These are phyloP conservation scores for Coleophoma cylindrospora DNA, from an alignment of 2,329 filamentous ascomycete species.

Conservation along the genomic window DNA sequence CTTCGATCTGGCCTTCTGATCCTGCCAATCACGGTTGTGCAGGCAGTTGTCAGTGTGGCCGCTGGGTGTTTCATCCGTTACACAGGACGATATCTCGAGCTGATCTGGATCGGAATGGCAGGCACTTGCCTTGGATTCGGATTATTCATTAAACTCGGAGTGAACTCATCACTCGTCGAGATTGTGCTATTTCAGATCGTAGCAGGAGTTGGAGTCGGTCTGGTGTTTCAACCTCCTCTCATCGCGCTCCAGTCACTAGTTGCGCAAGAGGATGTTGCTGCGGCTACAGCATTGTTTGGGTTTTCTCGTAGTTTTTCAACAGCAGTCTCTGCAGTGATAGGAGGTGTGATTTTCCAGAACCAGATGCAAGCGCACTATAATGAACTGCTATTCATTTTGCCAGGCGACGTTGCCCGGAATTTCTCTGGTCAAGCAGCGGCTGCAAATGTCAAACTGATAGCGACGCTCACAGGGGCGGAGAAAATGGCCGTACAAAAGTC, in stretches of 20 bases:
- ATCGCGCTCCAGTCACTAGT: conserved; percentile 61
- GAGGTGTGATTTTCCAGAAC: conserved; percentile 71
- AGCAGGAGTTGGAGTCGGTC: conserved; percentile 55
- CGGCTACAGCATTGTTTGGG: conserved; percentile 58
- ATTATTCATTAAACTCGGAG: conserved; percentile 37
- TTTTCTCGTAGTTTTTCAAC: conserved; percentile 64
- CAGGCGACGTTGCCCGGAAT: neutral
- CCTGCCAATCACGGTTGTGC: conserved; percentile 43
- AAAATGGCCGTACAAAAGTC: neutral
- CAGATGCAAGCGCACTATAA: conserved; percentile 46
- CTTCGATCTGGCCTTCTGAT: conserved; percentile 71
- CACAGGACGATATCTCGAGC: conserved; percentile 19
- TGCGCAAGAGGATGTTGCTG: conserved; percentile 54
- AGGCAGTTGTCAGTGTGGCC: conserved; percentile 37
- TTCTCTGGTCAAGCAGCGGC: neutral
- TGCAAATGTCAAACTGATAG: conserved; percentile 4
- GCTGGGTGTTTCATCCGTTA: conserved; percentile 31
- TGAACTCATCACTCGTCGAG: conserved; percentile 59
- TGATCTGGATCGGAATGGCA: neutral
- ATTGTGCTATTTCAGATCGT: conserved; percentile 55
- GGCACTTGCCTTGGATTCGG: neutral
- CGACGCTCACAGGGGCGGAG: neutral
- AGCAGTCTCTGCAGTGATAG: conserved; percentile 64
- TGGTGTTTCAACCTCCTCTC: conserved; percentile 62
- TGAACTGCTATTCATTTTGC: conserved; percentile 36